A percentile compares a stretch with the other conserved stretches of the same genome.
phyloP scores from a whole-genome alignment of 2,329 filamentous ascomycete genomes.

The Pseudofabraea citricarpa region DNA sequence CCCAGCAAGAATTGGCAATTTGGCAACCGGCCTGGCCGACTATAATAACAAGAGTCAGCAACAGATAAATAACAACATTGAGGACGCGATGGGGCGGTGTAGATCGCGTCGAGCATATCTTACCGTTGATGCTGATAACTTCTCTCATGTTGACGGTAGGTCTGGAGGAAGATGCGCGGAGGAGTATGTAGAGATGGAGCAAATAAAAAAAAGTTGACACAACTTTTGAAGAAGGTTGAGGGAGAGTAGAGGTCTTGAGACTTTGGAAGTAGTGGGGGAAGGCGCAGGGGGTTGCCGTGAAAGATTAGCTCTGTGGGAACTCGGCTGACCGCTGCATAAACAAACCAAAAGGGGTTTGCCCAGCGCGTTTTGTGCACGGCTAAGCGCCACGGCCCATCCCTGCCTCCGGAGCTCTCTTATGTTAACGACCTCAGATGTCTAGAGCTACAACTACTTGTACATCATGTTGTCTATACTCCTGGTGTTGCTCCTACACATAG shows the following conservation, averaged over 20 bases:
- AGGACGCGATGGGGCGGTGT: slow-evolving; percentile 30
- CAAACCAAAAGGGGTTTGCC: slow-evolving; percentile 3
- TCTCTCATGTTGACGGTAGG: slow-evolving; percentile 79
- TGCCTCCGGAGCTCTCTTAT: neutral
- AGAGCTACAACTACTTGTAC: neutral
- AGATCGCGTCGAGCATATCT: slow-evolving; percentile 27
- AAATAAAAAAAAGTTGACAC: slow-evolving; percentile 19
- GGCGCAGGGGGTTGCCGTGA: slow-evolving; percentile 15
- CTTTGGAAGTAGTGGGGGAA: slow-evolving; percentile 14
- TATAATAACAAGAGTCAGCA: slow-evolving; percentile 39
- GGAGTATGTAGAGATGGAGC: slow-evolving; percentile 15
- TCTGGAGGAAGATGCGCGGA: slow-evolving; percentile 9
- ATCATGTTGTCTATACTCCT: slow-evolving; percentile 11
- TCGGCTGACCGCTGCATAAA: slow-evolving; percentile 13
- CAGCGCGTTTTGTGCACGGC: too few relatives aligned
- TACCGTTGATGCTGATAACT: slow-evolving; percentile 99
- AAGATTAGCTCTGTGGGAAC: slow-evolving; percentile 13
- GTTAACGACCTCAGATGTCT: neutral
- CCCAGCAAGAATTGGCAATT: slow-evolving; percentile 99
- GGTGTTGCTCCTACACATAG: slow-evolving; percentile 13
- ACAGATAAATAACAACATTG: slow-evolving; percentile 13
- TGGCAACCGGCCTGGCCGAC: slow-evolving; percentile 99
- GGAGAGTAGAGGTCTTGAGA: slow-evolving; percentile 11
- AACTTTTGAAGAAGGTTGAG: slow-evolving; percentile 15
- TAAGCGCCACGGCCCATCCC: too few relatives aligned